Evolutionary conservation across 164 flowering plant species (phyloP).

Genomic region (Paratinospora sagittata): DNA sequence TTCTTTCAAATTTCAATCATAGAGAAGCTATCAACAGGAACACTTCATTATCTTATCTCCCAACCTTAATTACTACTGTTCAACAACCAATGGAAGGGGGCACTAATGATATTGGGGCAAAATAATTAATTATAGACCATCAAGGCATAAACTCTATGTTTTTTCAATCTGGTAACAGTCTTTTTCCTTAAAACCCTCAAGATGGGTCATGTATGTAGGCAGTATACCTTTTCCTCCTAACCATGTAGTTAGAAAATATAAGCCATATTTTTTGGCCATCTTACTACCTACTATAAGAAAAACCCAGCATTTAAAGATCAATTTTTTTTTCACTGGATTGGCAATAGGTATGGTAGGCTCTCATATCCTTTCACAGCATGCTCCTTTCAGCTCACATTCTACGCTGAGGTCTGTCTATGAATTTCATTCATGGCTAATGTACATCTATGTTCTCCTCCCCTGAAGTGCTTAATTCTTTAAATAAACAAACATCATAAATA

Average conservation of each 20-base stretch:
- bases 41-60: neutral
- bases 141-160: too few relatives aligned
- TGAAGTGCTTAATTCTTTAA: too few relatives aligned
- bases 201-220: neutral
- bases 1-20: neutral
- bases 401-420: neutral
- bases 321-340: neutral
- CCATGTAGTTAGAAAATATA: neutral
- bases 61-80: neutral
- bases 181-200: neutral
- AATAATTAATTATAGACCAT: neutral
- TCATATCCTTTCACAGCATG: neutral
- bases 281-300: neutral
- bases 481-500: too few relatives aligned
- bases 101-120: neutral
- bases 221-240: neutral
- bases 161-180: neutral
- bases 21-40: neutral
- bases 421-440: neutral
- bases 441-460: too few relatives aligned
- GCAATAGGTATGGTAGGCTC: neutral
- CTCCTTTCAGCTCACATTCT: neutral
- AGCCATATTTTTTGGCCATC: neutral
- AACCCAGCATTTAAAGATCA: neutral
- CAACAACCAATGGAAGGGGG: too few relatives aligned